Conservation (phyloP, 805 yeast species). For the Jamesozyma spencerorum region DNA sequence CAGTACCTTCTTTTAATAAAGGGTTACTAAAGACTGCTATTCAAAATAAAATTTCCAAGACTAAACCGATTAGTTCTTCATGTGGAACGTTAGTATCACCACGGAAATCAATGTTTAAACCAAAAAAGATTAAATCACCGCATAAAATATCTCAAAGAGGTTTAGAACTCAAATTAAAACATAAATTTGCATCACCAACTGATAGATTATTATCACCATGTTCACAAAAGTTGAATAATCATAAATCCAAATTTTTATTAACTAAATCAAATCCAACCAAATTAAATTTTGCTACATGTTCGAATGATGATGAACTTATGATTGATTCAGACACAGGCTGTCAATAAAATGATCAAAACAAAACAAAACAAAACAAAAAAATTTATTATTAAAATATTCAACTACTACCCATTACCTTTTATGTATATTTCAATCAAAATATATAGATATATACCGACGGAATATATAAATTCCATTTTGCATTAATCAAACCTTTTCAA, state of each 20-base stretch:
- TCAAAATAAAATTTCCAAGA: too few relatives aligned
- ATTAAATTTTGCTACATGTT: slow-evolving; percentile 9
- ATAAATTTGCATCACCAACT: slow-evolving; percentile 44
- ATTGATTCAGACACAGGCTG: slow-evolving; percentile 5
- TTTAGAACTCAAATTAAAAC: slow-evolving; percentile 6
- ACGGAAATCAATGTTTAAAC: slow-evolving; percentile 22
- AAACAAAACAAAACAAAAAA: neutral
- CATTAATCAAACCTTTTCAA: neutral
- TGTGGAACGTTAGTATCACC: slow-evolving; percentile 2
- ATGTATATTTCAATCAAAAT: neutral
- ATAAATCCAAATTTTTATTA: slow-evolving; percentile 29
- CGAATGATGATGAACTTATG: slow-evolving; percentile 1
- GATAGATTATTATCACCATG: slow-evolving; percentile 51
- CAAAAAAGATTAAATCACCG: slow-evolving; percentile 4
- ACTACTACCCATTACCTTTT: neutral
- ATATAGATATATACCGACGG: neutral
- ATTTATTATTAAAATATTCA: neutral
- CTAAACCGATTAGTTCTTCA: neutral
- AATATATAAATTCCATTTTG: neutral
- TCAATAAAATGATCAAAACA: neutral
- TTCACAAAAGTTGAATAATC: slow-evolving; percentile 44
- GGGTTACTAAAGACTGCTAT: neutral
- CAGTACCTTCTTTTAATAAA: neutral
- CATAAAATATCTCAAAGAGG: neutral
- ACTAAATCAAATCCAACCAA: slow-evolving; percentile 18